Evolutionary conservation across 345 rosid species (phyloP), one percentile per base, ranked within the genome.

Genomic region (Boechera divaricarpa): DNA sequence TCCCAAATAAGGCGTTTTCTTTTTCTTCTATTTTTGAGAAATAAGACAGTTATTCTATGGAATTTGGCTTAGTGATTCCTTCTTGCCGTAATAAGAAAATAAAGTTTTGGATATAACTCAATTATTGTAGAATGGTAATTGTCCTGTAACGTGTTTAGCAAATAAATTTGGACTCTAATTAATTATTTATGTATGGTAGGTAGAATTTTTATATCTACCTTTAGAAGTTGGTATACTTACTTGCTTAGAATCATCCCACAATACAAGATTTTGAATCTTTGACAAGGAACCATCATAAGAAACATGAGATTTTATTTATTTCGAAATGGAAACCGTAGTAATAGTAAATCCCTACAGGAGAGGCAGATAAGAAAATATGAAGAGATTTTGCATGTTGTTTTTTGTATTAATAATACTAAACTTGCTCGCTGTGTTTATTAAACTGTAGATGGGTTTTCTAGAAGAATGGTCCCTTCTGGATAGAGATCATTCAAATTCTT

Each of bases 381-480:
- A 38, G 16, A 62, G 49, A 39, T 12, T 44, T 8, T 49, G 16
- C 3, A 7, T 36, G 4, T 38, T 36, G 2, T 28, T 15, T 52
- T 31, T 36, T 0, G 32, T 61, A 29, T 39, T 3, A 6, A 10
- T 12, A 7, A 36, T 57, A 58, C 16, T 7, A 31, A 73, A 28
- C 21, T 52, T 2, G 16, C 38, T 65, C 2, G 36, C 41, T 49
- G 26, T 67, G 7, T 67, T 52, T 63, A 32, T 71, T 77, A 73
- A 80, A 68, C 5, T 82, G 84, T 85, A 96, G 99, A 82, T 91
- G 84, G 57, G 62, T 39, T 84, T 74, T 82, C 83, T 96, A 75
- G 97, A 96, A 78, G 95, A 91, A 67, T 89, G 90, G 83, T 86
- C 89, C 49, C 82, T 78, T 24, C 35, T 85, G 76, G 92, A 96